Percentiles rank a stretch among this genome's conserved stretches.
These are phyloP conservation scores for Parsonsia alboflavescens DNA, from an alignment of 257 asterid genomes.

Conservation along the genomic window DNA sequence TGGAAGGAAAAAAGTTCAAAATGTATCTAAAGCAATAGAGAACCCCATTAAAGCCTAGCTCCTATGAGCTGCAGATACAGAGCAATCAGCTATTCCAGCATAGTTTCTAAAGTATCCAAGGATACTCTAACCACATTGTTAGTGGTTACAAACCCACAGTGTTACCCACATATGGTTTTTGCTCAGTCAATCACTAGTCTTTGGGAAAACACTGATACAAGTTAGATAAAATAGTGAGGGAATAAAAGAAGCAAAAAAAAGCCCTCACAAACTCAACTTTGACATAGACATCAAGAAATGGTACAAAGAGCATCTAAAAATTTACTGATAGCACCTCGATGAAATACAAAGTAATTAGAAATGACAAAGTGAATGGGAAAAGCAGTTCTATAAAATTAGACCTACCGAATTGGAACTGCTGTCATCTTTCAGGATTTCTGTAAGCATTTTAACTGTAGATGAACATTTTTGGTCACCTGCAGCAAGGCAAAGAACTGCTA, in stretches of 20 bases:
- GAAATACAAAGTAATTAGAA: background rate
- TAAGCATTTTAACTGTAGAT: slow-evolving; percentile 87
- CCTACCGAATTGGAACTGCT: slow-evolving; percentile 75
- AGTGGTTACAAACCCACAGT: background rate
- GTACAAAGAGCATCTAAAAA: background rate
- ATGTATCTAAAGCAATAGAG: background rate
- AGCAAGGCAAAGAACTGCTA: slow-evolving; percentile 98
- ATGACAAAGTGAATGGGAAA: background rate
- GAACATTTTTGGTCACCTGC: slow-evolving; percentile 75
- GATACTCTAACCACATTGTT: background rate
- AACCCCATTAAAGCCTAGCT: background rate
- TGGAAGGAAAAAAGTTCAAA: background rate
- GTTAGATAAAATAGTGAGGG: too few species aligned
- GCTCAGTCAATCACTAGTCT: background rate
- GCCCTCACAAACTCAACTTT: background rate
- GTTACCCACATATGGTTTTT: background rate
- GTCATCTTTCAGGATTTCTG: slow-evolving; percentile 79
- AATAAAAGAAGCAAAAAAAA: too few species aligned
- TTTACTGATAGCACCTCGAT: background rate
- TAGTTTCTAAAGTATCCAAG: background rate
- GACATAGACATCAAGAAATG: background rate
- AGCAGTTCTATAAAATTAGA: background rate
- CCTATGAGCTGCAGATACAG: background rate
- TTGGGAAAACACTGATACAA: background rate
- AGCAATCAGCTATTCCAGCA: background rate